Evolutionary conservation across 371 early-diverging fungal species (phyloP).

Genomic region (Actinomucor elegans): DNA sequence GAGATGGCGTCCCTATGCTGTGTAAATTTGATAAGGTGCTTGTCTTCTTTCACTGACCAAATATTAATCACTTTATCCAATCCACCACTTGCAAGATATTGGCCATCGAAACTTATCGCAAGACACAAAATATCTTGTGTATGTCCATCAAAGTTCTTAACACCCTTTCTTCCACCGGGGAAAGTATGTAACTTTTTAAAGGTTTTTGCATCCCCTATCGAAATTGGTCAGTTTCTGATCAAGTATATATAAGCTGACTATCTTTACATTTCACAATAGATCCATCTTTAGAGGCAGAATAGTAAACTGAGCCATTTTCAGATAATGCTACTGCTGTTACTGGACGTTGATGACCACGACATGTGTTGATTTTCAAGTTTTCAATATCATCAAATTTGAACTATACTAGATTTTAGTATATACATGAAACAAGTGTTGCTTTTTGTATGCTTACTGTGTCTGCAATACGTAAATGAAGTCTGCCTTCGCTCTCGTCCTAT

Average conservation of each 20-base stretch:
- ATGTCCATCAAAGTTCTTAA: constrained; percentile 78
- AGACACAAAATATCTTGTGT: constrained; percentile 78
- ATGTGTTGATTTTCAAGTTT: constrained; percentile 30
- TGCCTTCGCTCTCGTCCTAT: constrained; percentile 57
- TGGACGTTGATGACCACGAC: constrained; percentile 71
- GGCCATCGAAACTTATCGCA: constrained; percentile 80
- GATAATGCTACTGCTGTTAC: constrained; percentile 80
- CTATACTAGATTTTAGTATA: no score
- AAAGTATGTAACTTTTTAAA: constrained; percentile 62
- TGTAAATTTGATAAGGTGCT: constrained; percentile 70
- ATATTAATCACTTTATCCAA: constrained; percentile 88
- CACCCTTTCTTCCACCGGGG: constrained; percentile 75
- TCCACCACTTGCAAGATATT: constrained; percentile 85
- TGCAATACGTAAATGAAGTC: constrained; percentile 52
- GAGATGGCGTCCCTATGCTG: constrained; percentile 93
- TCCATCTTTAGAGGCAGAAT: constrained; percentile 90
- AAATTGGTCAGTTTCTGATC: neutral
- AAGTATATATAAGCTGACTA: neutral
- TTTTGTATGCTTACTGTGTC: constrained; percentile 34
- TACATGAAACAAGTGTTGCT: neutral
- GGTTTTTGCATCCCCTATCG: constrained; percentile 59
- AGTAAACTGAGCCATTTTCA: constrained; percentile 68
- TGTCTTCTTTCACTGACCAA: constrained; percentile 82
- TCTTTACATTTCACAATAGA: constrained; percentile 81
- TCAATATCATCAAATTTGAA: constrained; percentile 50